Conservation (phyloP, 2,329 filamentous ascomycete genomes). For the Pezicula rhizophila region DNA sequence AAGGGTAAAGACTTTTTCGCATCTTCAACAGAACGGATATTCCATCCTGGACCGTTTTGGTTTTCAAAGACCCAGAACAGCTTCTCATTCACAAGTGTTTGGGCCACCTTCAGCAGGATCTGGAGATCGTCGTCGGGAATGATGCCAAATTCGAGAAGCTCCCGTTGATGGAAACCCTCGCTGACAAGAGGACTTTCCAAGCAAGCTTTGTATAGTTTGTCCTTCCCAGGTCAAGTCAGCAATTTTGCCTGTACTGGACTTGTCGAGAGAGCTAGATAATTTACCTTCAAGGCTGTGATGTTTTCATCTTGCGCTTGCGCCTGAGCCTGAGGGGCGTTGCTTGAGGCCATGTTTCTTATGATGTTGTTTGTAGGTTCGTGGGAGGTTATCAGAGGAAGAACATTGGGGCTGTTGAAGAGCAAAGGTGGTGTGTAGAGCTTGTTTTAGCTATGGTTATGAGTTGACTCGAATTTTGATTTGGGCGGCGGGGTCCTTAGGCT, state of each 20-base stretch:
- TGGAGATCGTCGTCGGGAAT: constrained; percentile 50
- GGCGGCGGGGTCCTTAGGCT: too few species aligned
- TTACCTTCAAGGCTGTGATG: constrained; percentile 19
- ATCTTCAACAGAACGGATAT: constrained; percentile 52
- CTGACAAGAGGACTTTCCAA: constrained; percentile 7
- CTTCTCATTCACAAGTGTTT: constrained; percentile 53
- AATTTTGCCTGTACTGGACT: too few species aligned
- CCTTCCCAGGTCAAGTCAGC: too few species aligned
- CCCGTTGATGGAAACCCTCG: constrained; percentile 47
- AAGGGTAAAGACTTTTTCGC: constrained; percentile 48
- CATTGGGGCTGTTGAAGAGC: background rate
- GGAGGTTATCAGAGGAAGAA: background rate
- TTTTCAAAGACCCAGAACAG: constrained; percentile 47
- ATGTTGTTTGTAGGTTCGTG: background rate
- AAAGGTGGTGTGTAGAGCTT: too few species aligned
- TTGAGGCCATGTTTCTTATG: background rate
- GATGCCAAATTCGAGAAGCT: constrained; percentile 50
- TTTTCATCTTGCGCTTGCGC: constrained; percentile 3
- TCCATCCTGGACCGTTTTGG: constrained; percentile 46
- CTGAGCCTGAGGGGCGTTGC: background rate
- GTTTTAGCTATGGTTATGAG: too few species aligned
- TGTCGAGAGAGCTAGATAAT: background rate
- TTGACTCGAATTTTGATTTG: too few species aligned
- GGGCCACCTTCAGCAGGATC: constrained; percentile 49
- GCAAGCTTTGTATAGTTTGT: constrained; percentile 21